Evolutionary conservation across 768 basidiomycete species (phyloP), one percentile per base, ranked within the genome.

Genomic region (Lactarius hengduanensis): DNA sequence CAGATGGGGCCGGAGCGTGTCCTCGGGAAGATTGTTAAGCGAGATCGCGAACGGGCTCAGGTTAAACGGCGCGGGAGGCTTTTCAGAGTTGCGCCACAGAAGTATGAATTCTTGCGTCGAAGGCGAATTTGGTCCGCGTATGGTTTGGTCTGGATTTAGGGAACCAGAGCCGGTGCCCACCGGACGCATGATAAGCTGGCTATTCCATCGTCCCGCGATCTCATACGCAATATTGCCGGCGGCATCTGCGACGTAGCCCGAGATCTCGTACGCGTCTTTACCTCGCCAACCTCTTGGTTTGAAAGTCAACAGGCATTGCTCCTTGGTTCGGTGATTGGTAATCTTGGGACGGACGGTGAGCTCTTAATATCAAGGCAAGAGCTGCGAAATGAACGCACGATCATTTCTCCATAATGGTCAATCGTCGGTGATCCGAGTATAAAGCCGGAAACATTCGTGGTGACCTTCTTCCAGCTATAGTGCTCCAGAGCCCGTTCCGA

Each of bases 201-300:
- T 91, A 73, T 93, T 94, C 96, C 96, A 98, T 2, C 94, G 84
- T 5, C 96, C 96, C 0, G 95, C 95, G 57, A 98, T 94, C 64
- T 96, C 94, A 77, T 96, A 92, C 0, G 82, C 86, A 36, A 88
- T 79, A 26, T 82, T 78, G 11, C 91, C 94, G 0, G 77, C 70
- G 1, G 83, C 75, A 72, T 92, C 88, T 65, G 83, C 77, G 26
- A 98, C 94, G 47, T 85, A 83, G 1, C 96, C 96, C 2, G 89
- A 90, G 74, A 98, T 95, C 76, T 98, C 96, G 72, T 83, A 94
- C 0, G 95, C 94, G 67, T 96, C 91, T 71, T 86, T 91, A 10
- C 92, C 94, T 62, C 94, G 81, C 96, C 96, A 98, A 3, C 94
- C 94, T 64, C 95, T 85, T 3, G 96, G 96, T 77, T 98, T 98